Evolutionary conservation across 805 yeast genomes (phyloP).

Genomic region (Candida peoriensis): DNA sequence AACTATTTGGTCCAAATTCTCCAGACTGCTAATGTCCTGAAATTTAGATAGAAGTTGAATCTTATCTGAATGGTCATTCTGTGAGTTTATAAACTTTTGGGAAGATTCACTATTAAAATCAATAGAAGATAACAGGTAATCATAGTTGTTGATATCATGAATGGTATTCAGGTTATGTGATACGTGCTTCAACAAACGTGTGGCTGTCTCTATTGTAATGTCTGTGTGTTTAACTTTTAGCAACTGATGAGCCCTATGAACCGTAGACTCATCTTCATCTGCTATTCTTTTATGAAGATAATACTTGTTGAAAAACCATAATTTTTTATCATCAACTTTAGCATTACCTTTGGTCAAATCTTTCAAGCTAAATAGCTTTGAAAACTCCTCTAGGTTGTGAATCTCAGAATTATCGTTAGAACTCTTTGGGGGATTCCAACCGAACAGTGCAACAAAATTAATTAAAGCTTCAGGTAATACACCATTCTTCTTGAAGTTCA

Average conservation of each 20-base stretch:
- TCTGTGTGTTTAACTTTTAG: conserved; percentile 15
- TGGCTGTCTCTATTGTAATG: conserved; percentile 29
- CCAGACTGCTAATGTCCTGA: conserved; percentile 1
- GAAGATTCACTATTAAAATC: conserved; percentile 22
- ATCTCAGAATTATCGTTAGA: conserved; percentile 50
- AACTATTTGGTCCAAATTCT: conserved; percentile 6
- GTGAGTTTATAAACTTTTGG: conserved; percentile 26
- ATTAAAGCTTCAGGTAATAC: conserved; percentile 81
- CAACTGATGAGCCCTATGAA: conserved; percentile 26
- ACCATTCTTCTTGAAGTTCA: conserved; percentile 52
- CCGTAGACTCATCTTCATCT: conserved; percentile 32
- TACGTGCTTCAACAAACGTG: conserved; percentile 35
- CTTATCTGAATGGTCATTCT: conserved; percentile 10
- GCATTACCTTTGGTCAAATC: conserved; percentile 91
- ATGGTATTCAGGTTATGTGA: conserved; percentile 48
- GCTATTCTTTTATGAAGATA: conserved; percentile 46
- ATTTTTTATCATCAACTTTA: conserved; percentile 76
- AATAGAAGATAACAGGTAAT: conserved; percentile 40
- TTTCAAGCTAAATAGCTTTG: conserved; percentile 52
- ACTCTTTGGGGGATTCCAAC: conserved; percentile 83
- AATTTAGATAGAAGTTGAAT: conserved; percentile 16
- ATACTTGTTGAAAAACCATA: conserved; percentile 70
- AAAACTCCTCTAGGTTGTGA: conserved; percentile 46
- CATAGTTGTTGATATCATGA: conserved; percentile 46
- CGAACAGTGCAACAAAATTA: conserved; percentile 85